Percentiles rank a stretch among this genome's conserved stretches.
Conservation (phyloP, 257 asterid genomes). For the Ajuga chamaepitys region DNA sequence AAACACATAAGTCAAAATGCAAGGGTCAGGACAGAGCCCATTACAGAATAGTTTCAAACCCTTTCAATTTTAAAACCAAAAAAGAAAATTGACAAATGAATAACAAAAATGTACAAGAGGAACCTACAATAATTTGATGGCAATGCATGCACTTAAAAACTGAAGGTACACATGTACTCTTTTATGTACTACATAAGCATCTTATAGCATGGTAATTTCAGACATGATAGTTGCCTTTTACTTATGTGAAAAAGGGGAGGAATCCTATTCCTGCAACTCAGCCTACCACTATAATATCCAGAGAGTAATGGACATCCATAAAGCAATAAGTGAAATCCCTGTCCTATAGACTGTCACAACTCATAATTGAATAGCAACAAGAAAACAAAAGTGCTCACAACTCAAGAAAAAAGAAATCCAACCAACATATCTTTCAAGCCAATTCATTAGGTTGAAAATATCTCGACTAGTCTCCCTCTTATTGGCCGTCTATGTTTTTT, state of each 20-base stretch:
- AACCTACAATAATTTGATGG: background rate
- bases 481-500: too few relatives aligned
- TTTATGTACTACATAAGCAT: constrained; percentile 18
- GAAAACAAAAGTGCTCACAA: constrained; percentile 21
- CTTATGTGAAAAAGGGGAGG: constrained; percentile 10
- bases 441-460: constrained; percentile 16
- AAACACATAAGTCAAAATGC: background rate
- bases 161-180: constrained; percentile 17
- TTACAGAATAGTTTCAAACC: background rate
- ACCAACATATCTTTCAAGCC: constrained; percentile 24
- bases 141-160: constrained; percentile 10
- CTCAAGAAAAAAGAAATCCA: constrained; percentile 23
- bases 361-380: constrained; percentile 21
- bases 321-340: constrained; percentile 18
- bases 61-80: background rate
- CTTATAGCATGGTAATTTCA: constrained; percentile 16
- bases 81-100: background rate
- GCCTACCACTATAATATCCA: background rate
- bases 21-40: background rate
- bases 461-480: too few relatives aligned
- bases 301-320: constrained; percentile 11
- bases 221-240: background rate
- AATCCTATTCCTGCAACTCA: constrained; percentile 9
- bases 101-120: constrained; percentile 7
- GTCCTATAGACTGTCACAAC: constrained; percentile 18